These are phyloP conservation scores for Prunus padus DNA, from an alignment of 306 rosid genomes.

Conservation along the genomic window DNA sequence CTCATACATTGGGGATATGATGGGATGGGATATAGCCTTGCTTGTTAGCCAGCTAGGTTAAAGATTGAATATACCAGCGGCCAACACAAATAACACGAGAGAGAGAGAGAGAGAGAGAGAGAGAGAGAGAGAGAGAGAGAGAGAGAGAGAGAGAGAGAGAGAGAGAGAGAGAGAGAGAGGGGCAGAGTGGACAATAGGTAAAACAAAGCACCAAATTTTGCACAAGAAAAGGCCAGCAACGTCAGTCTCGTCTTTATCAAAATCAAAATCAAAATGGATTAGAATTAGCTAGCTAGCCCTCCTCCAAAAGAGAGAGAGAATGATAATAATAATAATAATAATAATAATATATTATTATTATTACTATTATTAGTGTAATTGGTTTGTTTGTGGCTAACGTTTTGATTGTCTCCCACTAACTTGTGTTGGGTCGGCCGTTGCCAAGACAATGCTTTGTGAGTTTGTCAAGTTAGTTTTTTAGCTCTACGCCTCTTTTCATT, in stretches of 20 bases:
- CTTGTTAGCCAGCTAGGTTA: too few relatives aligned
- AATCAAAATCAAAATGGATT: too few relatives aligned
- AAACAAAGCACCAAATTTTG: slow-evolving; percentile 37
- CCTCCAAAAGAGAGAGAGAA: too few relatives aligned
- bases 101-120: slow-evolving; percentile 7
- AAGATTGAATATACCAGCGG: background rate
- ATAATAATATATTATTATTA: too few relatives aligned
- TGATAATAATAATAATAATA: too few relatives aligned
- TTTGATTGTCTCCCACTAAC: slow-evolving; percentile 62
- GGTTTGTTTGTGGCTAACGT: slow-evolving; percentile 35
- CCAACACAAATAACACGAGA: background rate
- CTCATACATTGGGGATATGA: background rate
- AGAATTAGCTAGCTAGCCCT: background rate
- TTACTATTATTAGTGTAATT: too few relatives aligned
- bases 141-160: background rate
- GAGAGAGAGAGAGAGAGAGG: slow-evolving; percentile 5
- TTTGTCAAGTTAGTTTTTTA: slow-evolving; percentile 45
- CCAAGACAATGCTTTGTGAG: slow-evolving; percentile 48
- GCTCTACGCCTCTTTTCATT: background rate
- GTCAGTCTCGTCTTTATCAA: slow-evolving; percentile 36
- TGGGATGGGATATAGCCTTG: too few relatives aligned
- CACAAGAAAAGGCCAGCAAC: slow-evolving; percentile 45
- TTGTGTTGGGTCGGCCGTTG: slow-evolving; percentile 65
- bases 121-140: slow-evolving; percentile 1
- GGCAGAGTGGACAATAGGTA: slow-evolving; percentile 10